Evolutionary conservation across 371 early-diverging fungal species (phyloP).

Genomic region (Mucor saturninus): DNA sequence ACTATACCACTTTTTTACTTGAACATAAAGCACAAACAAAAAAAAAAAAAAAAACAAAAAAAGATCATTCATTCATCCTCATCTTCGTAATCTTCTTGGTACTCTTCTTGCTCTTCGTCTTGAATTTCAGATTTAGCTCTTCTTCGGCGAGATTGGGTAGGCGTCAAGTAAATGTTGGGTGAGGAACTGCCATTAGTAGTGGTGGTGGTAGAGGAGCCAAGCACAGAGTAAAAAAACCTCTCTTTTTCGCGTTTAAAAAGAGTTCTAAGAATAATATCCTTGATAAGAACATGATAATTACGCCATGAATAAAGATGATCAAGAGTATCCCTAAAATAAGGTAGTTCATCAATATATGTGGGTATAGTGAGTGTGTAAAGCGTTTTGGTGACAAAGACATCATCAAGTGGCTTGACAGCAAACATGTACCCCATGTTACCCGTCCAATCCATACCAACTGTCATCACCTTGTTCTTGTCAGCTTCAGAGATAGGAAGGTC

Average conservation of each 20-base stretch:
- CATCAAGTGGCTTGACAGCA: constrained; percentile 12
- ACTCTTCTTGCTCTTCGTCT: neutral
- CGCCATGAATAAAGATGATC: constrained; percentile 26
- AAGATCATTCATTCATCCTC: constrained; percentile 16
- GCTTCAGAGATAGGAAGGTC: constrained; percentile 18
- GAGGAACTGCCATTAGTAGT: neutral
- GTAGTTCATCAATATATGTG: constrained; percentile 14
- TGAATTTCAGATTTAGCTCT: neutral
- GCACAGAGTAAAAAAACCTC: constrained; percentile 16
- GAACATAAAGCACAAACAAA: constrained; percentile 9
- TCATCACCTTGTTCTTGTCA: constrained; percentile 7
- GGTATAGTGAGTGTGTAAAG: constrained; percentile 9
- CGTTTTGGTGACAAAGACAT: constrained; percentile 12
- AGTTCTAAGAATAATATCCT: constrained; percentile 18
- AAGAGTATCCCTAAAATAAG: constrained; percentile 24
- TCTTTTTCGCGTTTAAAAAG: constrained; percentile 19
- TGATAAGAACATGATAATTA: constrained; percentile 19
- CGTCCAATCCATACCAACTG: constrained; percentile 26
- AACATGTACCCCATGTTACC: constrained; percentile 24
- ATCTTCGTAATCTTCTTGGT: constrained; percentile 18
- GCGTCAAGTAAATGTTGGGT: constrained; percentile 18
- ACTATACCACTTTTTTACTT: neutral
- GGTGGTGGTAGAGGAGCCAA: constrained; percentile 16
- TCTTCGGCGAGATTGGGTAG: constrained; percentile 4
- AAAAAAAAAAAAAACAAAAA: neutral